These are phyloP conservation scores for Tricholoma saponaceum DNA, from an alignment of 768 basidiomycete genomes.

Conservation along the genomic window DNA sequence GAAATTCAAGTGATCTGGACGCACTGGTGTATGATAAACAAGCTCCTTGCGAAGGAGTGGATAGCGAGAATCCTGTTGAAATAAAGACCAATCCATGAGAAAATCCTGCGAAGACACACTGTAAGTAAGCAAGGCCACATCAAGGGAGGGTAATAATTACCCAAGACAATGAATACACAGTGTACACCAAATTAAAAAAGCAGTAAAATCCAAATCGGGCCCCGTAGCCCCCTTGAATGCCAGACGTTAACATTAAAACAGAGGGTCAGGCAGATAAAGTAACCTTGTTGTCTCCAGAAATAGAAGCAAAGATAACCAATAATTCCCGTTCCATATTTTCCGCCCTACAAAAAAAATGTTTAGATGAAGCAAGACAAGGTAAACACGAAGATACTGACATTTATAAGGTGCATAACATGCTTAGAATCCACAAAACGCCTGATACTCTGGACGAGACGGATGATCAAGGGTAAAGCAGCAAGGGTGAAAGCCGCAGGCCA, in stretches of 20 bases:
- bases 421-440: slow-evolving; percentile 83
- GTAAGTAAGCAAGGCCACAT: slow-evolving; percentile 38
- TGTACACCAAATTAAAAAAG: slow-evolving; percentile 55
- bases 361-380: neutral
- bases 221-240: slow-evolving; percentile 26
- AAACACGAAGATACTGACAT: slow-evolving; percentile 45
- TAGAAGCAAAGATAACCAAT: slow-evolving; percentile 65
- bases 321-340: slow-evolving; percentile 77
- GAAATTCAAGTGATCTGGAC: slow-evolving; percentile 13
- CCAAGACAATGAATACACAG: slow-evolving; percentile 77
- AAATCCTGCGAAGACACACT: neutral
- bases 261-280: neutral
- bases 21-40: slow-evolving; percentile 62
- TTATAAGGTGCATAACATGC: slow-evolving; percentile 78
- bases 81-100: slow-evolving; percentile 11
- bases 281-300: slow-evolving; percentile 71
- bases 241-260: neutral
- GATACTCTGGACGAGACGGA: slow-evolving; percentile 82
- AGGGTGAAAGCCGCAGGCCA: slow-evolving; percentile 67
- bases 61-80: slow-evolving; percentile 76
- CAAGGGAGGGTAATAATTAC: slow-evolving; percentile 34
- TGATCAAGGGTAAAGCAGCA: slow-evolving; percentile 61
- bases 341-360: slow-evolving; percentile 52
- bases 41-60: slow-evolving; percentile 71
- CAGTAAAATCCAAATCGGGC: slow-evolving; percentile 64